A percentile compares a stretch with the other conserved stretches of the same genome.
phyloP scores from a whole-genome alignment of 306 rosid species.

The Arachis stenosperma region DNA sequence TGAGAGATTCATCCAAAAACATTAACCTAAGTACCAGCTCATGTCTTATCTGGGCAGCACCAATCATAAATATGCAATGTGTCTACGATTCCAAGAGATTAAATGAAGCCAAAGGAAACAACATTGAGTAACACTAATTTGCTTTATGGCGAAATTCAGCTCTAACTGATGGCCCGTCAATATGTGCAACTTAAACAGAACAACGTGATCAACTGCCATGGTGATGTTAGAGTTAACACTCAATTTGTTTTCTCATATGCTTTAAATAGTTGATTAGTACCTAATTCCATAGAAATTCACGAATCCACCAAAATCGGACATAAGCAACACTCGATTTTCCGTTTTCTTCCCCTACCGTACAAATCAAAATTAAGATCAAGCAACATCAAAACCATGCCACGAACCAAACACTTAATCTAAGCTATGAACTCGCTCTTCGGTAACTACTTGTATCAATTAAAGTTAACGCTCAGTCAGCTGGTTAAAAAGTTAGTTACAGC shows the following conservation, averaged over 20 bases:
- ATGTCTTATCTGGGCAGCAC: not conserved
- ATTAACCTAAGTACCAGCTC: conserved; percentile 18
- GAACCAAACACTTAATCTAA: not conserved
- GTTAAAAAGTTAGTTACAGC: not conserved
- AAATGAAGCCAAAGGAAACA: not conserved
- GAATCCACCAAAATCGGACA: conserved; percentile 15
- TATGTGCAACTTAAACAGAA: not conserved
- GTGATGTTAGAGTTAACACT: not conserved
- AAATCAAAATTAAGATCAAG: conserved; percentile 2
- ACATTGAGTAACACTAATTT: not conserved
- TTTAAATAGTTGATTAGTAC: not conserved
- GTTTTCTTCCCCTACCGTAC: not conserved
- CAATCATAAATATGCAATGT: conserved; percentile 11
- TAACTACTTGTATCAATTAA: not conserved
- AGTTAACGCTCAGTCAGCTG: not conserved
- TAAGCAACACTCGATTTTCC: conserved; percentile 3
- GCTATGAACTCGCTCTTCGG: not conserved
- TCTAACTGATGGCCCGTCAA: conserved; percentile 4
- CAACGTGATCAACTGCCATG: not conserved
- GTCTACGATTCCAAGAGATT: conserved; percentile 16
- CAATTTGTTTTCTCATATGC: not conserved
- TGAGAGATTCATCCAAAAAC: conserved; percentile 18
- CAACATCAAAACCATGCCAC: not conserved
- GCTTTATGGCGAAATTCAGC: not conserved
- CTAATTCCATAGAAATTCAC: not conserved